Evolutionary conservation across 2,329 filamentous ascomycete species (phyloP).

Genomic region (Microsporum audouinii): DNA sequence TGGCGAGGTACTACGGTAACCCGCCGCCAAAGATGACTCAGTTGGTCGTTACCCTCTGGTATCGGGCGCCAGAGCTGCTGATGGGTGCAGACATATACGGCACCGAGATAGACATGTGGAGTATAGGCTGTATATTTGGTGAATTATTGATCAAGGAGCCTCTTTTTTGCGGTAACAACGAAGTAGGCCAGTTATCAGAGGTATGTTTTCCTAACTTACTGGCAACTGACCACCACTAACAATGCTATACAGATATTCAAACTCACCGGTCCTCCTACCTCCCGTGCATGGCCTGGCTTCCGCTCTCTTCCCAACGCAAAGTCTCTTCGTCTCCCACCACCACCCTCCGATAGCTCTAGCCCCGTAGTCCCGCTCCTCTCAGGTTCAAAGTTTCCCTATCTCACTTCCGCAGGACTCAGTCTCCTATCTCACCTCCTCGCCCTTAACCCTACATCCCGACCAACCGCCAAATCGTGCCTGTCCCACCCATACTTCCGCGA

Average conservation of each 20-base stretch:
- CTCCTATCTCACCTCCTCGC: conserved; percentile 60
- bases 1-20: conserved; percentile 80
- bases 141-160: conserved; percentile 78
- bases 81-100: conserved; percentile 69
- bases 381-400: conserved; percentile 65
- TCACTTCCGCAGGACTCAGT: conserved; percentile 61
- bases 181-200: conserved; percentile 76
- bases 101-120: conserved; percentile 82
- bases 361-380: conserved; percentile 42
- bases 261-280: conserved; percentile 74
- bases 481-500: conserved; percentile 76
- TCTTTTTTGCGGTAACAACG: conserved; percentile 76
- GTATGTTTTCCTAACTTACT: conserved; percentile 21
- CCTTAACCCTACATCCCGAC: conserved; percentile 61
- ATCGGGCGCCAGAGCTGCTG: conserved; percentile 80
- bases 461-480: conserved; percentile 61
- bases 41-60: conserved; percentile 95
- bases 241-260: conserved; percentile 55
- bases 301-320: conserved; percentile 77
- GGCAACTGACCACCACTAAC: too few species aligned
- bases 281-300: conserved; percentile 76
- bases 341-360: conserved; percentile 13
- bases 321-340: conserved; percentile 55
- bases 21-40: conserved; percentile 72
- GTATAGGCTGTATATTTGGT: conserved; percentile 86